These are phyloP conservation scores for Xanthoconium separans DNA, from an alignment of 1,284 basidiomycete species.

Conservation along the genomic window DNA sequence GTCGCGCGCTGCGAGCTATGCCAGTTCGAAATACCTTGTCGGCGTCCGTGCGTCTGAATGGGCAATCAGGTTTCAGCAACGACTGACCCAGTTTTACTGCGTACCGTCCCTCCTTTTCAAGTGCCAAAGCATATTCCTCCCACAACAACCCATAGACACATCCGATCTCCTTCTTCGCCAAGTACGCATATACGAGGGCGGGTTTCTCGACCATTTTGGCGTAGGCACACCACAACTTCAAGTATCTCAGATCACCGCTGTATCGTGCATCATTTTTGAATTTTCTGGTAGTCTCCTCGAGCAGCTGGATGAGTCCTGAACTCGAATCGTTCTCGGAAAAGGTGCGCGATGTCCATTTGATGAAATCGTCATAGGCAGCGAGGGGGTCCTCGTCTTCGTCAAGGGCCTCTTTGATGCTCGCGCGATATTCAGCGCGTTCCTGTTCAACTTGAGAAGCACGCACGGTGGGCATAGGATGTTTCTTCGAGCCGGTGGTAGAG, in stretches of 20 bases:
- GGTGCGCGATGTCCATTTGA: slow-evolving; percentile 60
- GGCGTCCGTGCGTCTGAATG: slow-evolving; percentile 66
- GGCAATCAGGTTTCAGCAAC: slow-evolving; percentile 14
- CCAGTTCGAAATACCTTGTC: slow-evolving; percentile 84
- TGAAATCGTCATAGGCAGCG: slow-evolving; percentile 54
- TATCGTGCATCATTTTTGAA: slow-evolving; percentile 83
- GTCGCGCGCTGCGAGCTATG: slow-evolving; percentile 79
- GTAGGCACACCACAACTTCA: slow-evolving; percentile 87
- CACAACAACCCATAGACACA: slow-evolving; percentile 77
- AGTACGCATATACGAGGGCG: slow-evolving; percentile 65
- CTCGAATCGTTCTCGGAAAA: slow-evolving; percentile 43
- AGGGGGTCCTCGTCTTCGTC: slow-evolving; percentile 64
- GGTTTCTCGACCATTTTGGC: slow-evolving; percentile 62
- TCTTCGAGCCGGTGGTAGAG: neutral
- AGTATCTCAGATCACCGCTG: slow-evolving; percentile 83
- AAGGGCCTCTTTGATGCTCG: slow-evolving; percentile 38
- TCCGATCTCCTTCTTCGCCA: slow-evolving; percentile 80
- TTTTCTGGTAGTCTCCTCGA: slow-evolving; percentile 74
- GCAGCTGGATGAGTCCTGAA: slow-evolving; percentile 65
- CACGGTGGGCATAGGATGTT: slow-evolving; percentile 20
- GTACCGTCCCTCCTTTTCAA: slow-evolving; percentile 75
- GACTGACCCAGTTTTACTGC: slow-evolving; percentile 27
- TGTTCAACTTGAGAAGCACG: slow-evolving; percentile 34
- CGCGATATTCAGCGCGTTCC: slow-evolving; percentile 36
- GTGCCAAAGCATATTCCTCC: slow-evolving; percentile 79